Evolutionary conservation across 148 eudicot genomes (phyloP).

Genomic region (Polygonum maritimum): DNA sequence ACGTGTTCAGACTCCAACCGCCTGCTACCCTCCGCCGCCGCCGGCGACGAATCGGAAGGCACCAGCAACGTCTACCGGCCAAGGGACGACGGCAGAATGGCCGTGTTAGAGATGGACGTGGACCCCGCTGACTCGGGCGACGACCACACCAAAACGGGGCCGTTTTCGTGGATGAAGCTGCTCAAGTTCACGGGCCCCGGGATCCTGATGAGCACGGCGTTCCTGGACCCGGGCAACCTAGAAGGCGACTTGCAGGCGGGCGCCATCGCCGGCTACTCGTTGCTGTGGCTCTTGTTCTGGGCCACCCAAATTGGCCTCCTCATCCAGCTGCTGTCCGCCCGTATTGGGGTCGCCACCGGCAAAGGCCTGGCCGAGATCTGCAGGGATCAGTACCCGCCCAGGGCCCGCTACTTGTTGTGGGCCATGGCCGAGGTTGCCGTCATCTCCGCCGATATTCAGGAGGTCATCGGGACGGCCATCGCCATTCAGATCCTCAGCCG

Average conservation of each 20-base stretch:
- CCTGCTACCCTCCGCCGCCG: constrained; percentile 18
- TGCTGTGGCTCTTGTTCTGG: constrained; percentile 59
- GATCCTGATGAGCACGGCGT: constrained; percentile 58
- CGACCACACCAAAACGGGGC: constrained; percentile 13
- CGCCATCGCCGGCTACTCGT: constrained; percentile 49
- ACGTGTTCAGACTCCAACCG: constrained; percentile 14
- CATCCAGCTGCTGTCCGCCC: constrained; percentile 39
- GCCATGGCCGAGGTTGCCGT: constrained; percentile 60
- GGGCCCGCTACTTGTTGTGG: constrained; percentile 46
- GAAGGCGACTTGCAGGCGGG: constrained; percentile 69
- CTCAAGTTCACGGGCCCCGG: constrained; percentile 61
- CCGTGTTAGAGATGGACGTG: constrained; percentile 26
- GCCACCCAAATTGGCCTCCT: constrained; percentile 48
- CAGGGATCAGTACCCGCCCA: constrained; percentile 47
- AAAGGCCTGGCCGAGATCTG: constrained; percentile 53
- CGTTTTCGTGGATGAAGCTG: constrained; percentile 55
- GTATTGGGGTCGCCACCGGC: constrained; percentile 58
- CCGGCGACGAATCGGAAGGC: constrained; percentile 5
- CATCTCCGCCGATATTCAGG: constrained; percentile 67
- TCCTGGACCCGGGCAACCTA: constrained; percentile 59
- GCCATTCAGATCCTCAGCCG: constrained; percentile 47
- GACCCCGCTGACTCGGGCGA: constrained; percentile 13
- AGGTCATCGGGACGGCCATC: constrained; percentile 66
- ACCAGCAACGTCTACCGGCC: not conserved
- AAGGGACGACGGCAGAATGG: constrained; percentile 14